Evolutionary conservation across 306 rosid genomes (phyloP).

Genomic region (Morella rubra): DNA sequence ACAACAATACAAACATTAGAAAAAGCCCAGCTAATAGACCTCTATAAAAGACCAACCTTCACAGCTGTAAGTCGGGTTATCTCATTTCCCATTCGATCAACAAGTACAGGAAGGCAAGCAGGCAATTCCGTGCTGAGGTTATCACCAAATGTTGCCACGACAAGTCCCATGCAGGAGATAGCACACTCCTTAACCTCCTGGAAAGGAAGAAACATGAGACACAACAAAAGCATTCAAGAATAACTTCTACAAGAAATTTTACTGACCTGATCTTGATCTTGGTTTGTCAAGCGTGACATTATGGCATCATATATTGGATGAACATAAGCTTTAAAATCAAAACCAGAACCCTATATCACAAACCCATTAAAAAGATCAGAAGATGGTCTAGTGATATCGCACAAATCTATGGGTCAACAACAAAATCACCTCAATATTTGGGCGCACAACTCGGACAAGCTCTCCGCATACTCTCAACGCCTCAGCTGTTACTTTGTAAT

Average conservation of each 20-base stretch:
- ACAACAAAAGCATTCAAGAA: conserved; percentile 16
- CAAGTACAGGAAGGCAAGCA: conserved; percentile 95
- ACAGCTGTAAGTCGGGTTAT: conserved; percentile 98
- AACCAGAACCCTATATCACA: conserved; percentile 58
- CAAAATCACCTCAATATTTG: conserved; percentile 68
- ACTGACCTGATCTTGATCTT: conserved; percentile 99
- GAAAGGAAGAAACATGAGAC: conserved; percentile 26
- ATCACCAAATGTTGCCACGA: conserved; percentile 97
- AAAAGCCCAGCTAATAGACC: not conserved
- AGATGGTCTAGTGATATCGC: conserved; percentile 16
- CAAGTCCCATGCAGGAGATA: conserved; percentile 96
- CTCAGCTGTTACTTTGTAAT: conserved; percentile 99
- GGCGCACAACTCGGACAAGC: conserved; percentile 92
- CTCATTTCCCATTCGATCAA: conserved; percentile 99
- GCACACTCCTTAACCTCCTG: conserved; percentile 99
- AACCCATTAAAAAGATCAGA: conserved; percentile 27
- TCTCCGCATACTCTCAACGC: conserved; percentile 97
- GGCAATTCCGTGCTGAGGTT: conserved; percentile 72
- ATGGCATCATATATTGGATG: conserved; percentile 86
- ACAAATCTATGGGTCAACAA: conserved; percentile 18
- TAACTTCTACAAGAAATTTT: conserved; percentile 17
- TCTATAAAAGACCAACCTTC: conserved; percentile 56
- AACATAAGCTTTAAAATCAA: conserved; percentile 85
- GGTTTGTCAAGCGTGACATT: conserved; percentile 97
- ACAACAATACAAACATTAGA: not conserved